These are phyloP conservation scores for Sporisorium graminicola DNA, from an alignment of 1,284 basidiomycete genomes.

Conservation along the genomic window DNA sequence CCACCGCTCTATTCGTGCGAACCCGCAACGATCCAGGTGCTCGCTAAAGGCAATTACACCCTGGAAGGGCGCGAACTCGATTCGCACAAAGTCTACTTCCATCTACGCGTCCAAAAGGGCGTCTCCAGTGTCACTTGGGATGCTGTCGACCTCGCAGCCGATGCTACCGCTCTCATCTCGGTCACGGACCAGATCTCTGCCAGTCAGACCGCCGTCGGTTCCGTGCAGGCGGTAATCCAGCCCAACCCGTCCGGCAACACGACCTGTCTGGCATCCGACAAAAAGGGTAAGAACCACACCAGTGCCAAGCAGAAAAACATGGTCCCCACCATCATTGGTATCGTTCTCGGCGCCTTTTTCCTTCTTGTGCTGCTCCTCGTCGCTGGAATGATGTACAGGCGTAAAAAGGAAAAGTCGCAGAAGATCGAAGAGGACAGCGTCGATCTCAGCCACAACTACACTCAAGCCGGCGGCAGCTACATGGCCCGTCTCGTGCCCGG, in stretches of 20 bases:
- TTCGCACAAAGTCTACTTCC: constrained; percentile 35
- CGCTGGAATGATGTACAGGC: constrained; percentile 27
- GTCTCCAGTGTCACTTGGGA: constrained; percentile 26
- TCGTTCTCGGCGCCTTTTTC: constrained; percentile 24
- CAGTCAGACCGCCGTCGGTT: constrained; percentile 6
- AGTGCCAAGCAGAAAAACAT: constrained; percentile 18
- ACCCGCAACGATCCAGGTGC: constrained; percentile 27
- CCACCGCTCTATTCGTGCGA: constrained; percentile 38
- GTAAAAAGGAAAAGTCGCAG: constrained; percentile 26
- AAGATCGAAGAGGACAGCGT: constrained; percentile 28
- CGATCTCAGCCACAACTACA: constrained; percentile 20
- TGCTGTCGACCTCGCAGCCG: constrained; percentile 24
- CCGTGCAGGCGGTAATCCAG: constrained; percentile 3
- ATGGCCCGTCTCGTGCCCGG: constrained; percentile 46
- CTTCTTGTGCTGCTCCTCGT: constrained; percentile 27
- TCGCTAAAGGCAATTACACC: constrained; percentile 39
- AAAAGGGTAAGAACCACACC: background rate
- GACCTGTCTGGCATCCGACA: constrained; percentile 12
- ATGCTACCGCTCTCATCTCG: constrained; percentile 23
- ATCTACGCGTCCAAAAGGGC: constrained; percentile 6
- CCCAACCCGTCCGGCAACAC: constrained; percentile 24
- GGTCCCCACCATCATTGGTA: constrained; percentile 39
- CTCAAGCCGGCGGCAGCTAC: constrained; percentile 29
- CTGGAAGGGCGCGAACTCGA: constrained; percentile 29
- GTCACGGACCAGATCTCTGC: constrained; percentile 25